Percentiles rank a stretch among this genome's conserved stretches.
phyloP scores from a whole-genome alignment of 345 rosid species.

The Garcia nutans region DNA sequence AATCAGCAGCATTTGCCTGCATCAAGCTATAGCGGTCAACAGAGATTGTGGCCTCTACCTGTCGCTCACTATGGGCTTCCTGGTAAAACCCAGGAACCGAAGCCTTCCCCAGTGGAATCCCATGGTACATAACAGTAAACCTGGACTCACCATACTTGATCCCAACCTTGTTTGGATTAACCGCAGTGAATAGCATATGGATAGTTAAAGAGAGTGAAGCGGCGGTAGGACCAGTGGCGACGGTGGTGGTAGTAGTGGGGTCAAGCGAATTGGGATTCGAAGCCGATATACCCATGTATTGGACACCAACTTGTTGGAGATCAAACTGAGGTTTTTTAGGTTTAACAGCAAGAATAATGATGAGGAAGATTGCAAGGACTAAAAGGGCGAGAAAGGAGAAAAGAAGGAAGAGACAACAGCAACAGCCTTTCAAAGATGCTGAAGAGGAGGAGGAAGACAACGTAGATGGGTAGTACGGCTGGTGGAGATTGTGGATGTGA shows the following conservation, averaged over 20 bases:
- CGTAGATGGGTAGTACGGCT: constrained; percentile 15
- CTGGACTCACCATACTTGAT: constrained; percentile 93
- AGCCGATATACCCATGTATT: constrained; percentile 78
- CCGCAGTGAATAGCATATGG: constrained; percentile 79
- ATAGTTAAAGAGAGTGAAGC: constrained; percentile 75
- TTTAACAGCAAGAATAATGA: constrained; percentile 83
- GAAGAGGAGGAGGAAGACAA: constrained; percentile 46
- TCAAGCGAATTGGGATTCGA: constrained; percentile 43
- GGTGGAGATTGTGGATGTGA: constrained; percentile 12
- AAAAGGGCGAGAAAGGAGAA: constrained; percentile 80
- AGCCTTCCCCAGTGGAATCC: constrained; percentile 87
- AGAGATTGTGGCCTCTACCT: constrained; percentile 72
- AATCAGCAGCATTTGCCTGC: constrained; percentile 76
- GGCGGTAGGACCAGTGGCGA: constrained; percentile 21
- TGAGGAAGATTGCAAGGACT: constrained; percentile 62
- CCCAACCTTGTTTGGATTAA: constrained; percentile 92
- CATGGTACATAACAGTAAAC: constrained; percentile 92
- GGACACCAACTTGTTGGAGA: constrained; percentile 92
- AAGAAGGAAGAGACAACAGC: constrained; percentile 93
- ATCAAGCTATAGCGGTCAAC: constrained; percentile 80
- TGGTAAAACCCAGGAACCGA: constrained; percentile 89
- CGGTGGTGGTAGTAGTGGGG: constrained; percentile 28
- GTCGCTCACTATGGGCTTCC: constrained; percentile 71
- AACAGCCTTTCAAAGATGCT: constrained; percentile 91
- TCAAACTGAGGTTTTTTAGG: constrained; percentile 98